phyloP scores from a whole-genome alignment of 495 filamentous ascomycete genomes.

The Aspergillus nanangensis region DNA sequence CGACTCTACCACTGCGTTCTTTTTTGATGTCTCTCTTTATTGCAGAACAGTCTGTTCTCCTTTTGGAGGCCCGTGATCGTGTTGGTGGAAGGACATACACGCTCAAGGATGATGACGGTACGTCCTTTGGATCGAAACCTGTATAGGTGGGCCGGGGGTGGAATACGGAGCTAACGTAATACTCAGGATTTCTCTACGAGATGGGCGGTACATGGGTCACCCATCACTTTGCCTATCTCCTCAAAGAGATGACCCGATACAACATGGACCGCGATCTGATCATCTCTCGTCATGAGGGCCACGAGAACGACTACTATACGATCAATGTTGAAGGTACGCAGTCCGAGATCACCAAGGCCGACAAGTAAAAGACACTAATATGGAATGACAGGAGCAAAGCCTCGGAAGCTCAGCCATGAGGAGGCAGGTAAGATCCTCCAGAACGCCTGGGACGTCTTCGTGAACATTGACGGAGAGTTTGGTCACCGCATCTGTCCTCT shows the following conservation, averaged over 20 bases:
- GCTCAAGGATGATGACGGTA: conserved; percentile 5
- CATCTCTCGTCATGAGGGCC: conserved; percentile 1
- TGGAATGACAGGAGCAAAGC: not conserved
- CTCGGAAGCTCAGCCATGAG: conserved; percentile 7
- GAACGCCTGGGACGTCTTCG: conserved; percentile 10
- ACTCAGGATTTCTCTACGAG: conserved; percentile 11
- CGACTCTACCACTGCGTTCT: conserved; percentile 1
- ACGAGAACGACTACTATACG: conserved; percentile 12
- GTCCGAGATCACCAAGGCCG: no score
- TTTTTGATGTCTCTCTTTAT: not conserved
- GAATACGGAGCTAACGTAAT: not conserved
- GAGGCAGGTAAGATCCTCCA: conserved; percentile 11
- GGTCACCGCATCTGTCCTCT: conserved; percentile 14
- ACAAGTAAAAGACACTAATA: not conserved
- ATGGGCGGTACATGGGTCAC: conserved; percentile 23
- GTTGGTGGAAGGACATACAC: conserved; percentile 20
- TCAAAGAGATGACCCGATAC: conserved; percentile 19
- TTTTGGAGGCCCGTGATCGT: conserved; percentile 19
- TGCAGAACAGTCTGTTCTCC: conserved; percentile 11
- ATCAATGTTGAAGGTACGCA: conserved; percentile 12
- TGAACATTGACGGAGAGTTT: conserved; percentile 13
- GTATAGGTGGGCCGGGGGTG: not conserved
- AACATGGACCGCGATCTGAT: conserved; percentile 10
- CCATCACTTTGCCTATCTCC: conserved; percentile 10
- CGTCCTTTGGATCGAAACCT: not conserved